Evolutionary conservation across 352 stramenopile species (phyloP), one percentile per base, ranked within the genome.

Genomic region (Globisporangium recalcitrans): DNA sequence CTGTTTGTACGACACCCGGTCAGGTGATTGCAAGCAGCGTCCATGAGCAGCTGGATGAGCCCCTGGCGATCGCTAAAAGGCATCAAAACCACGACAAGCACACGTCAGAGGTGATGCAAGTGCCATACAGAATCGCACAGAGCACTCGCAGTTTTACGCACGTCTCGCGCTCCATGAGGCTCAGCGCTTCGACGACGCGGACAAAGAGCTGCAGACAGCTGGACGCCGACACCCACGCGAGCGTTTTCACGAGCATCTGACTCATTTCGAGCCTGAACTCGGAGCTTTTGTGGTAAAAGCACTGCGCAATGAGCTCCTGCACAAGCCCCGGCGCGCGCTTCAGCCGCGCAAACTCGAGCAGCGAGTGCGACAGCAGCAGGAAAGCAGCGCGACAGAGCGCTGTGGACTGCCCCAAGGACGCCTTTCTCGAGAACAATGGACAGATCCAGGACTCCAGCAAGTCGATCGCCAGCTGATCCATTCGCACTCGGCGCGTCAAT

Each of bases 281-380:
- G 5, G 54, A 62, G 19, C 68, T 83, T 58, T 80, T 88, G 29
- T 77, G 71, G 31, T 77, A 81, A 56, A 75, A 80, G 46, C 79
- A 88, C 52, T 90, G 80, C 13, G 82, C 81, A 26, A 88, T 76
- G 11, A 91, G 57, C 34, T 87, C 69, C 16, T 82, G 72, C 14
- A 78, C 72, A 13, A 92, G 70, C 22, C 72, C 46, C 14, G 62
- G 27, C 26, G 78, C 74, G 48, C 70, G 73, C 14, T 72, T 62
- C 38, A 89, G 64, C 0, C 82, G 83, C n/a, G 70, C 64, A 27
- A 87, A 83, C 31, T 64, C 65, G 38, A 82, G 83, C 31, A 95
- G 51, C 24, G 82, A 78, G 34, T 93, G 83, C 1, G 76, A 68
- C 19, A 93, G 70, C 27, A 93, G n/a, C 52, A 93, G 74, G 62